phyloP scores from a whole-genome alignment of 331 rosid genomes.

The Arachis monticola region DNA sequence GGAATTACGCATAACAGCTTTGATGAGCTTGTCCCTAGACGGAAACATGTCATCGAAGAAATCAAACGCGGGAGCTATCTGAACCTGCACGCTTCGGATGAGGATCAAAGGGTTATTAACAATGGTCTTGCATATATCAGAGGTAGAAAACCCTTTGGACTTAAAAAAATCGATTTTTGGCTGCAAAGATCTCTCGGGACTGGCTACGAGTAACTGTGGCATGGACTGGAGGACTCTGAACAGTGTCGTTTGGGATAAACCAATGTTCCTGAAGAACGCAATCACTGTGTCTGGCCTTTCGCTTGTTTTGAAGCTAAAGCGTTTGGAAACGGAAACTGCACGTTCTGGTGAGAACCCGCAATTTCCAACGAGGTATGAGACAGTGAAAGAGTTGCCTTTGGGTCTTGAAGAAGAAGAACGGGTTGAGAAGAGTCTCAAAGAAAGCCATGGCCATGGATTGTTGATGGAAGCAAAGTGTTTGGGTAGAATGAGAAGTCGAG shows the following conservation, averaged over 20 bases:
- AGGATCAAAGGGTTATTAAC: background rate
- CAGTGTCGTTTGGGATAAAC: background rate
- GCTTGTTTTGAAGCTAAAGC: background rate
- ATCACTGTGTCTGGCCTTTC: background rate
- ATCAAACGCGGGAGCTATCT: slow-evolving; percentile 2
- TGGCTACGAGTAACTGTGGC: background rate
- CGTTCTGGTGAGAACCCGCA: background rate
- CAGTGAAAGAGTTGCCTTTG: background rate
- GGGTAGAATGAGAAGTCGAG: too few species aligned
- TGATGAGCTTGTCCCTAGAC: background rate
- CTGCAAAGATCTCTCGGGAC: background rate
- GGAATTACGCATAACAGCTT: background rate
- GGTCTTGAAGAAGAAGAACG: background rate
- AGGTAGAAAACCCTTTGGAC: background rate
- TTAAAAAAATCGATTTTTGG: slow-evolving; percentile 7
- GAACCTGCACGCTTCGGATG: background rate
- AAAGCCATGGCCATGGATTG: background rate
- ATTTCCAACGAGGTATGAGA: slow-evolving; percentile 13
- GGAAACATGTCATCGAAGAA: background rate
- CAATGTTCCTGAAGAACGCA: background rate
- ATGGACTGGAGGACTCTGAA: background rate
- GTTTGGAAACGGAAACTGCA: background rate
- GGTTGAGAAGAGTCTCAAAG: background rate
- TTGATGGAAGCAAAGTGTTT: too few species aligned
- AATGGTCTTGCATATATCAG: background rate